These are phyloP conservation scores for Botrytis deweyae DNA, from an alignment of 2,329 filamentous ascomycete species.

Conservation along the genomic window DNA sequence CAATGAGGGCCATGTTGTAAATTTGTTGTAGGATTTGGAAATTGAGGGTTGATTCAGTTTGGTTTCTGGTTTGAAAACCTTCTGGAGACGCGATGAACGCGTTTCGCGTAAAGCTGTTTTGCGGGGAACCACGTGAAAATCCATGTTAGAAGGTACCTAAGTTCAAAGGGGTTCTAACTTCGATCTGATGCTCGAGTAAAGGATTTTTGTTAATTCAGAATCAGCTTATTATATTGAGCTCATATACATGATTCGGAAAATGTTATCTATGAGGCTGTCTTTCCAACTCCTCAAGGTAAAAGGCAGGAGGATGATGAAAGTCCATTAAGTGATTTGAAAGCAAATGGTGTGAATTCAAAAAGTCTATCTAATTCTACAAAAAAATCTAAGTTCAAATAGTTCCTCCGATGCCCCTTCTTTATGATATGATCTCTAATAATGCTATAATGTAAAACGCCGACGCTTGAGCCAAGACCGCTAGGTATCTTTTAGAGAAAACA, in stretches of 20 bases:
- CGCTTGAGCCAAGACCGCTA: background rate
- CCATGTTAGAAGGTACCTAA: background rate
- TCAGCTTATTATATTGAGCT: background rate
- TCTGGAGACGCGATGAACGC: constrained; percentile 17
- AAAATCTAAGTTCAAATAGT: background rate
- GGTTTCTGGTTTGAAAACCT: background rate
- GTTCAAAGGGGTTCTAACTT: background rate
- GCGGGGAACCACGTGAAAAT: constrained; percentile 19
- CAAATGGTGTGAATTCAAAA: background rate
- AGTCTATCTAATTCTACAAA: background rate
- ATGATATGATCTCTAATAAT: constrained; percentile 6
- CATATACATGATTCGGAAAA: background rate
- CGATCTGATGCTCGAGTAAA: background rate
- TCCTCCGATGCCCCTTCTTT: background rate
- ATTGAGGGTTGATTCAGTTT: background rate
- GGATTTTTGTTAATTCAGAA: background rate
- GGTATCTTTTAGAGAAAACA: background rate
- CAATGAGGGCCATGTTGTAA: constrained; percentile 61
- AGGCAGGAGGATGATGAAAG: no score
- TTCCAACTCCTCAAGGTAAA: background rate
- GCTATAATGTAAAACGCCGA: constrained; percentile 17
- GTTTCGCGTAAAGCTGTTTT: constrained; percentile 24
- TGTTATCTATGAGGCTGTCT: background rate
- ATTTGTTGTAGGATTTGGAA: background rate
- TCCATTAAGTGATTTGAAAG: background rate